phyloP scores from a whole-genome alignment of 495 filamentous ascomycete species.

The Xylaria venustula region DNA sequence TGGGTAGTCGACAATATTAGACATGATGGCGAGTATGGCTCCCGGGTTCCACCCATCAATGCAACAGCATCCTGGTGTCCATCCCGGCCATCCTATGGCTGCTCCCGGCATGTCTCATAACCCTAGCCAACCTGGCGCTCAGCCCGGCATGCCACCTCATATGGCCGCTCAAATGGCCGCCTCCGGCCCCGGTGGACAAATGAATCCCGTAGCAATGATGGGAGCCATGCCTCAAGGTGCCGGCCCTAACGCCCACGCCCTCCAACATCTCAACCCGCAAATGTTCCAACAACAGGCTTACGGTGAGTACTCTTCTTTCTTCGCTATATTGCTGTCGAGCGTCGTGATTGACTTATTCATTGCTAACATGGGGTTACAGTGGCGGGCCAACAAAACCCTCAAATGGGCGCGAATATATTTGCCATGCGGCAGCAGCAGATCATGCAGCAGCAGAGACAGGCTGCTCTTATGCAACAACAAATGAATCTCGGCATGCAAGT shows the following conservation, averaged over 20 bases:
- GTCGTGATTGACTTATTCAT: too few relatives aligned
- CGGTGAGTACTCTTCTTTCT: constrained; percentile 14
- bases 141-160: constrained; percentile 70
- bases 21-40: constrained; percentile 70
- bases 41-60: constrained; percentile 71
- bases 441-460: constrained; percentile 36
- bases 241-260: constrained; percentile 71
- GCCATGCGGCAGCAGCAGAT: constrained; percentile 46
- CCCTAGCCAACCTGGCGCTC: constrained; percentile 66
- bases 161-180: constrained; percentile 72
- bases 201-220: constrained; percentile 74
- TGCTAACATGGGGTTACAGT: background rate
- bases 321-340: too few relatives aligned
- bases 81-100: constrained; percentile 75
- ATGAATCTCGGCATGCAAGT: constrained; percentile 36
- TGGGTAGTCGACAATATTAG: constrained; percentile 47
- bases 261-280: constrained; percentile 75
- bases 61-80: constrained; percentile 67
- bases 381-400: constrained; percentile 41
- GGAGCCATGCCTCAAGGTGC: constrained; percentile 75
- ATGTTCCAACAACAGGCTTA: constrained; percentile 56
- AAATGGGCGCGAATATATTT: constrained; percentile 52
- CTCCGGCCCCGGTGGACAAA: constrained; percentile 77
- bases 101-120: constrained; percentile 56
- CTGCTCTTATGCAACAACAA: constrained; percentile 43